Evolutionary conservation across 768 basidiomycete genomes (phyloP).

Genomic region (Suillus bovinus): DNA sequence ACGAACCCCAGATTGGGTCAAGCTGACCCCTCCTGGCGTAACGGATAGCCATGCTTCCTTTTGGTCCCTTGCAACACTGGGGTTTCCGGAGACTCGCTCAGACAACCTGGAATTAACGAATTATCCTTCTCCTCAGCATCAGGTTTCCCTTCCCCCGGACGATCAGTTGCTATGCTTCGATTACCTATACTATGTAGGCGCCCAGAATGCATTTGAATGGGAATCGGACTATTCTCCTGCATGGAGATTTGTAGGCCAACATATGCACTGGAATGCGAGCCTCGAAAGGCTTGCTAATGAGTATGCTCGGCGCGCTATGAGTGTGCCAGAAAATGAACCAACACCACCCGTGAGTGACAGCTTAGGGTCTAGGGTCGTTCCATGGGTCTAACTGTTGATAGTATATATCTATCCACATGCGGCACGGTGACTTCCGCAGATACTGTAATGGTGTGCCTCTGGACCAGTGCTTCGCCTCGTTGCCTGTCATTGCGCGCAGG

Average conservation of each 20-base stretch:
- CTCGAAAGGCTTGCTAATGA: conserved; percentile 43
- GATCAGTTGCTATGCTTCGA: conserved; percentile 29
- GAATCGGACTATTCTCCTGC: conserved; percentile 58
- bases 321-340: conserved; percentile 33
- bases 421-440: conserved; percentile 53
- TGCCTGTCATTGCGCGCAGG: conserved; percentile 53
- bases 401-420: conserved; percentile 60
- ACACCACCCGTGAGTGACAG: conserved; percentile 47
- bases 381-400: conserved; percentile 19
- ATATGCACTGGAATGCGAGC: conserved; percentile 49
- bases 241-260: conserved; percentile 55
- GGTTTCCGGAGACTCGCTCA: conserved; percentile 21
- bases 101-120: conserved; percentile 10
- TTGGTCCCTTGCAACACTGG: conserved; percentile 28
- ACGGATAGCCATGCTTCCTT: conserved; percentile 24
- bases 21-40: conserved; percentile 16
- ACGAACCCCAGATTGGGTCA: conserved; percentile 23
- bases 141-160: conserved; percentile 20
- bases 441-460: conserved; percentile 45
- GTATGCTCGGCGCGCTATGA: conserved; percentile 48
- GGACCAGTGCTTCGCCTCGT: conserved; percentile 52
- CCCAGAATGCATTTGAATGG: conserved; percentile 54
- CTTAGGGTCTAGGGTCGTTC: neutral
- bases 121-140: conserved; percentile 20
- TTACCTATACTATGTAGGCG: conserved; percentile 29